These are phyloP conservation scores for Scutellaria galericulata DNA, from an alignment of 257 asterid genomes.

Conservation along the genomic window DNA sequence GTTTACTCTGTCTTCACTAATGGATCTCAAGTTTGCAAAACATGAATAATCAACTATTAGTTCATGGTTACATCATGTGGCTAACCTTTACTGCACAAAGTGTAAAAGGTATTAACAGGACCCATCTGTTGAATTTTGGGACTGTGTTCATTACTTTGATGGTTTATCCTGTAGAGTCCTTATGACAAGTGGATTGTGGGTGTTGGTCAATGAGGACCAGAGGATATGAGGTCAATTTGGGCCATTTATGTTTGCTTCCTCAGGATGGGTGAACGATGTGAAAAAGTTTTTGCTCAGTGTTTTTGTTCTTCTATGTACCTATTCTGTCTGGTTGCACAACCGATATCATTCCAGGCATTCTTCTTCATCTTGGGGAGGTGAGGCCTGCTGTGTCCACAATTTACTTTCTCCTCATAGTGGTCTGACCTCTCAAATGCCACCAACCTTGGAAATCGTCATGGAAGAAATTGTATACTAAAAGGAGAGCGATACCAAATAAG, in stretches of 20 bases:
- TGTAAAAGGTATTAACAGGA: background rate
- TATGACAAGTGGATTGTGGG: background rate
- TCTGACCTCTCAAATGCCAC: background rate
- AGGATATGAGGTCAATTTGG: constrained; percentile 6
- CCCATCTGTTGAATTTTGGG: constrained; percentile 10
- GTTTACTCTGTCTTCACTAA: constrained; percentile 2
- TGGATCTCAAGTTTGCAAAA: background rate
- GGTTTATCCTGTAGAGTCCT: constrained; percentile 2
- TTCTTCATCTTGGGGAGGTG: background rate
- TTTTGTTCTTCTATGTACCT: background rate
- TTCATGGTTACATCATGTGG: background rate
- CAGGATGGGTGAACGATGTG: background rate
- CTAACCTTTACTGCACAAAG: background rate
- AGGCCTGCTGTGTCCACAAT: background rate
- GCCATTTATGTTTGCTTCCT: constrained; percentile 9
- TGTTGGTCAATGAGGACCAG: background rate
- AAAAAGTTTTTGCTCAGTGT: constrained; percentile 8
- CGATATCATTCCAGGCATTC: background rate
- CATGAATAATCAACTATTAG: constrained; percentile 17
- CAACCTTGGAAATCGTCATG: constrained; percentile 14
- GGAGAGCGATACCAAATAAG: background rate
- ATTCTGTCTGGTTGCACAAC: constrained; percentile 12
- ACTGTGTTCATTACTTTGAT: constrained; percentile 11
- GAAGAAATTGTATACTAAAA: background rate
- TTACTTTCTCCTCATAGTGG: constrained; percentile 15